Percentiles rank a stretch among this genome's conserved stretches.
These are phyloP conservation scores for Lenzites betulinus DNA, from an alignment of 768 basidiomycete genomes.

Conservation along the genomic window DNA sequence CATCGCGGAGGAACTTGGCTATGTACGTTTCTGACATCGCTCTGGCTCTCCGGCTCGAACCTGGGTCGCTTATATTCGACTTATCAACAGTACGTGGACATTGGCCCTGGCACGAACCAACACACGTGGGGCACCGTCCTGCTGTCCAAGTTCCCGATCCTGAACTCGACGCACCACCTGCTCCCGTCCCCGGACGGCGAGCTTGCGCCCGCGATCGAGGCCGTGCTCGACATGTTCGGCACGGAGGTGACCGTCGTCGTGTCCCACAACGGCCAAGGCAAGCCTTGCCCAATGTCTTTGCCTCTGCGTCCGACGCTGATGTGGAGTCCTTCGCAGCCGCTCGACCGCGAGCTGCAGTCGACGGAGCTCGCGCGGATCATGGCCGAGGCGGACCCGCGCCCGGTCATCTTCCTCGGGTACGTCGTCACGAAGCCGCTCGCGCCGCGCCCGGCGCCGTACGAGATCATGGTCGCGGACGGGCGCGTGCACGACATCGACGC, in stretches of 20 bases:
- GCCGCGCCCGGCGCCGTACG: slow-evolving; percentile 68
- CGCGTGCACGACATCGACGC: slow-evolving; percentile 77
- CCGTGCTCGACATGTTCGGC: slow-evolving; percentile 77
- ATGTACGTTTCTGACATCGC: slow-evolving; percentile 49
- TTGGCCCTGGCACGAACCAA: slow-evolving; percentile 84
- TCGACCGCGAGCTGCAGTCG: slow-evolving; percentile 88
- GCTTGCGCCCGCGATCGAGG: slow-evolving; percentile 88
- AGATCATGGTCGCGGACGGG: slow-evolving; percentile 77
- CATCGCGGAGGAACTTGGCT: slow-evolving; percentile 75
- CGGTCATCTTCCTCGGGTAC: slow-evolving; percentile 81
- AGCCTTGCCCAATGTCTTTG: too few species aligned
- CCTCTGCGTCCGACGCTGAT: slow-evolving; percentile 30
- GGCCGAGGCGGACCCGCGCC: slow-evolving; percentile 64
- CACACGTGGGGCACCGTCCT: slow-evolving; percentile 90
- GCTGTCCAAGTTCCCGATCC: slow-evolving; percentile 89
- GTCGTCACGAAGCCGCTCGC: slow-evolving; percentile 73
- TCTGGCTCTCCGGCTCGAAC: background rate
- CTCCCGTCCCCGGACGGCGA: slow-evolving; percentile 88
- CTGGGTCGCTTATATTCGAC: too few species aligned
- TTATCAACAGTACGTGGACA: slow-evolving; percentile 87
- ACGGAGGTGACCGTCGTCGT: slow-evolving; percentile 82
- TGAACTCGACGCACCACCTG: slow-evolving; percentile 83
- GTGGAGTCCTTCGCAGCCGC: slow-evolving; percentile 54
- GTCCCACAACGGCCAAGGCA: slow-evolving; percentile 92
- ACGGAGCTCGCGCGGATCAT: slow-evolving; percentile 80